A percentile compares a stretch with the other conserved stretches of the same genome.
phyloP scores from a whole-genome alignment of 192 early-diverging fungal species.

The Rhizoclosmatium globosum region DNA sequence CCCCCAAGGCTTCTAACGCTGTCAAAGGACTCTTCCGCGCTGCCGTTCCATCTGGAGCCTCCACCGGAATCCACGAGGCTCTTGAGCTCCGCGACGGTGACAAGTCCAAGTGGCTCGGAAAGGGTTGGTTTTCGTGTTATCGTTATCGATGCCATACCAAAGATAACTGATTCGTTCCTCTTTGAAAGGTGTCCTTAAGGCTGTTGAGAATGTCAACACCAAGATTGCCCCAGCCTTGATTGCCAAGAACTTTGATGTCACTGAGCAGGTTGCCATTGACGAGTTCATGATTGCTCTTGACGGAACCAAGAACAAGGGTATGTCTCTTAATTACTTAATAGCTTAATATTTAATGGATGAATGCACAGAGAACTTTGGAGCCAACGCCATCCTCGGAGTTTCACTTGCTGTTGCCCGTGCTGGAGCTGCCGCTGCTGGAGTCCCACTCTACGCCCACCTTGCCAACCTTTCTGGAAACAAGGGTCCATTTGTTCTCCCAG shows the following conservation, averaged over 20 bases:
- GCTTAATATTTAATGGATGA: not conserved
- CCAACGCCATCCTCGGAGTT: slow-evolving; percentile 98
- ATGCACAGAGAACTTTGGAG: slow-evolving; percentile 79
- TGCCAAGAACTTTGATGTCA: slow-evolving; percentile 81
- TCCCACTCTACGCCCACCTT: slow-evolving; percentile 96
- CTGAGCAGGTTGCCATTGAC: slow-evolving; percentile 89
- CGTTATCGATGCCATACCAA: not conserved
- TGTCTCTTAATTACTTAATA: not conserved
- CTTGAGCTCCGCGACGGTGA: slow-evolving; percentile 95
- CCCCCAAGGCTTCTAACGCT: too few species aligned
- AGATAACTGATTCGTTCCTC: slow-evolving; percentile 16
- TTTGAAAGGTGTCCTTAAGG: slow-evolving; percentile 81
- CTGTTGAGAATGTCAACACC: slow-evolving; percentile 91
- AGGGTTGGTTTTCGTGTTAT: slow-evolving; percentile 70
- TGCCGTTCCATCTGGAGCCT: slow-evolving; percentile 97
- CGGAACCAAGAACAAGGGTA: slow-evolving; percentile 93
- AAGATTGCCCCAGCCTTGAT: slow-evolving; percentile 84
- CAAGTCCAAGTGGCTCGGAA: slow-evolving; percentile 89
- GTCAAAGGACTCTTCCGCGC: slow-evolving; percentile 86
- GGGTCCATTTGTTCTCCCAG: slow-evolving; percentile 91
- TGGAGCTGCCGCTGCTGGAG: slow-evolving; percentile 85
- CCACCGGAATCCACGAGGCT: slow-evolving; percentile 98
- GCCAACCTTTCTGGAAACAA: slow-evolving; percentile 85
- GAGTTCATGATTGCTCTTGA: slow-evolving; percentile 92
- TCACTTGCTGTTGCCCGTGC: slow-evolving; percentile 96